phyloP scores from a whole-genome alignment of 2,329 filamentous ascomycete genomes.

The Stachybotrys echinatus region DNA sequence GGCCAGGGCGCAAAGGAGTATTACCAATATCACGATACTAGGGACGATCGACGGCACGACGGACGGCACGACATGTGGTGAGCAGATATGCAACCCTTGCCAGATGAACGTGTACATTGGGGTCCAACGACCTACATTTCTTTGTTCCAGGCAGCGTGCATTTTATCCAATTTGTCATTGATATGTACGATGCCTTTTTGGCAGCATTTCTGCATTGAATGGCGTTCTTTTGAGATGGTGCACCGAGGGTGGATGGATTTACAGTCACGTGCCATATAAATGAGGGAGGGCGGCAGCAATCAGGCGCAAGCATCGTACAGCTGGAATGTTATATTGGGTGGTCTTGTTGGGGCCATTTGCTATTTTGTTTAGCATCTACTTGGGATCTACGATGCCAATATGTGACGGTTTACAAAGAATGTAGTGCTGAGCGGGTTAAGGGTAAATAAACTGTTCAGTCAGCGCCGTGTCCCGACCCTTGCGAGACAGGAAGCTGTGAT shows the following conservation, averaged over 20 bases:
- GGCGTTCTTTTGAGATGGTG: slow-evolving; percentile 3
- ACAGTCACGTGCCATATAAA: too few species aligned
- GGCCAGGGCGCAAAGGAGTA: slow-evolving; percentile 34
- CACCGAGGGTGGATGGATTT: too few species aligned
- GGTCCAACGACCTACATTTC: slow-evolving; percentile 6
- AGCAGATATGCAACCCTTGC: slow-evolving; percentile 13
- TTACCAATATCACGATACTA: slow-evolving; percentile 31
- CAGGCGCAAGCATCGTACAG: not conserved
- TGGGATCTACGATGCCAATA: too few species aligned
- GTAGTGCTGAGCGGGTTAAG: too few species aligned
- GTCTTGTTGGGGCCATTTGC: too few species aligned
- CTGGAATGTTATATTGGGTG: too few species aligned
- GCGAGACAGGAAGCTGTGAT: too few species aligned
- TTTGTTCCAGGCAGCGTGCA: not conserved
- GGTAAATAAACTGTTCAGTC: too few species aligned
- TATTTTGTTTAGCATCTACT: too few species aligned
- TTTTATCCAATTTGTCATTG: not conserved
- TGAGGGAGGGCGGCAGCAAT: not conserved
- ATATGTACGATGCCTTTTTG: not conserved
- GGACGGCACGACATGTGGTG: slow-evolving; percentile 39
- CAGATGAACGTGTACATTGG: slow-evolving; percentile 3
- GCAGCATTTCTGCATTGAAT: not conserved
- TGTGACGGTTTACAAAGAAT: too few species aligned
- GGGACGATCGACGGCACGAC: slow-evolving; percentile 26
- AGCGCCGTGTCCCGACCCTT: too few species aligned